These are phyloP conservation scores for Nemania sp. DNA, from an alignment of 2,329 filamentous ascomycete species.

Conservation along the genomic window DNA sequence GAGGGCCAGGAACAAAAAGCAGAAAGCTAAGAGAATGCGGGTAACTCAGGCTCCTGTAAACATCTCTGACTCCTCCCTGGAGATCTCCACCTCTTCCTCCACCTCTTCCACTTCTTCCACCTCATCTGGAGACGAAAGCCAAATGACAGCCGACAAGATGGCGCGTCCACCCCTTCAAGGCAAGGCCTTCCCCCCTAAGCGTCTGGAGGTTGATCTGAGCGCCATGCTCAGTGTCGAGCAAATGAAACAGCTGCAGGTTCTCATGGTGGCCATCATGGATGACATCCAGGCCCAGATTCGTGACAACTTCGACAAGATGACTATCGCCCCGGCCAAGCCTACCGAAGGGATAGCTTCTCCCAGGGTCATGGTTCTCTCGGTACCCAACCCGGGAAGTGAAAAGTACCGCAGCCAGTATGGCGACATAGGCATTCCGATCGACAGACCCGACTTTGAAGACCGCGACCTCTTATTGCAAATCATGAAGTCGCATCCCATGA, in stretches of 20 bases:
- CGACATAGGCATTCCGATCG: conserved; percentile 31
- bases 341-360: conserved; percentile 37
- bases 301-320: conserved; percentile 56
- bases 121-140: conserved; percentile 35
- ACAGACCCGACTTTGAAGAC: conserved; percentile 33
- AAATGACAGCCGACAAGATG: conserved; percentile 27
- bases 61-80: conserved; percentile 20
- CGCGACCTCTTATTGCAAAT: conserved; percentile 25
- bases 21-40: conserved; percentile 13
- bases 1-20: neutral
- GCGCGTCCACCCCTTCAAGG: conserved; percentile 20
- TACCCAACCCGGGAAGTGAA: conserved; percentile 44
- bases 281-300: conserved; percentile 58
- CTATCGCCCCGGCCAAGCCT: conserved; percentile 37
- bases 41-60: neutral
- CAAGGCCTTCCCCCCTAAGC: conserved; percentile 42
- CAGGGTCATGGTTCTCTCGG: conserved; percentile 37
- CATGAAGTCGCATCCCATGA: conserved; percentile 22
- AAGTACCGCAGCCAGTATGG: conserved; percentile 38
- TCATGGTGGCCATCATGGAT: conserved; percentile 59
- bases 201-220: conserved; percentile 55
- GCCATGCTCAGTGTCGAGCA: conserved; percentile 53
- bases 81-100: conserved; percentile 10
- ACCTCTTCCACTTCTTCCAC: conserved; percentile 17
- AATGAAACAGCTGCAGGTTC: conserved; percentile 55